These are phyloP conservation scores for Globisporangium middletonii DNA, from an alignment of 352 stramenopile species.

Conservation along the genomic window DNA sequence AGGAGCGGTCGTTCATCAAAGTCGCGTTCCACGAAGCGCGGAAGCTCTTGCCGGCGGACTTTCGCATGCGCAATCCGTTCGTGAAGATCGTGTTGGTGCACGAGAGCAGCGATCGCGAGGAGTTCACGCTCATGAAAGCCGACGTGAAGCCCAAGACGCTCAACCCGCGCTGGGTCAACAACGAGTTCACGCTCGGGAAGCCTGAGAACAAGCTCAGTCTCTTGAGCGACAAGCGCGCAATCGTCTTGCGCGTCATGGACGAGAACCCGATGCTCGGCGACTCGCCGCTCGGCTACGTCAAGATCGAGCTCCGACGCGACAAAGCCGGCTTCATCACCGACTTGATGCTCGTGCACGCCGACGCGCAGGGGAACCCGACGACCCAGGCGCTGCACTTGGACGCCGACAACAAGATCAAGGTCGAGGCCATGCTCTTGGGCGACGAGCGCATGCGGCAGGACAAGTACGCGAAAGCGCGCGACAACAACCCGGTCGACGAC, in stretches of 20 bases:
- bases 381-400: conserved; percentile 33
- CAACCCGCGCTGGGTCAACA: conserved; percentile 65
- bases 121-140: conserved; percentile 53
- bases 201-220: conserved; percentile 33
- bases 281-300: conserved; percentile 39
- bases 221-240: conserved; percentile 52
- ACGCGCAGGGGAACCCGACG: conserved; percentile 24
- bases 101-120: conserved; percentile 39
- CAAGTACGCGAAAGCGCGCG: conserved; percentile 19
- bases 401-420: conserved; percentile 25
- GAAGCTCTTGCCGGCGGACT: conserved; percentile 42
- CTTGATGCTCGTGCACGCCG: conserved; percentile 37
- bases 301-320: conserved; percentile 51
- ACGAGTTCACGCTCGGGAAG: conserved; percentile 60
- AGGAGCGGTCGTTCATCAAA: conserved; percentile 54
- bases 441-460: conserved; percentile 29
- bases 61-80: conserved; percentile 28
- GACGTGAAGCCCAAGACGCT: conserved; percentile 61
- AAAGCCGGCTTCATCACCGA: conserved; percentile 39
- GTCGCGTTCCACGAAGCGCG: conserved; percentile 48
- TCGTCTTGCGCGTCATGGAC: conserved; percentile 59
- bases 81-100: conserved; percentile 50
- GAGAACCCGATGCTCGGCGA: conserved; percentile 45
- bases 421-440: conserved; percentile 47
- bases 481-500: conserved; percentile 35